These are phyloP conservation scores for Rhodosporidiobolus odoratus DNA, from an alignment of 768 basidiomycete genomes.

Conservation along the genomic window DNA sequence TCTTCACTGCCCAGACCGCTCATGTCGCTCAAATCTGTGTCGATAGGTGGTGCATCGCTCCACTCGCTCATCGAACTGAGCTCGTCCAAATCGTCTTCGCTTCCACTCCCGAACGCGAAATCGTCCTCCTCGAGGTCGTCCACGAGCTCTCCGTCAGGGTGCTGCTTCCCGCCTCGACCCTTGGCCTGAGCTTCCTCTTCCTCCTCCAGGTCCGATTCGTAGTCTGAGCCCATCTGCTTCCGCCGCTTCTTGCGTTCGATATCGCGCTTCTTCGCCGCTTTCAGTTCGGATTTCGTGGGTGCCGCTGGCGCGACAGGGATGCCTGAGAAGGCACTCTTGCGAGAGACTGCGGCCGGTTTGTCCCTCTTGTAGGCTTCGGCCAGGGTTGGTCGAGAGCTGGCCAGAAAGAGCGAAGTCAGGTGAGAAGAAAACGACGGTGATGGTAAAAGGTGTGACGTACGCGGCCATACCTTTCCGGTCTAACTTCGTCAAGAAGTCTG, in stretches of 20 bases:
- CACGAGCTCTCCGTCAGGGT: slow-evolving; percentile 58
- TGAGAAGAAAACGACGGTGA: neutral
- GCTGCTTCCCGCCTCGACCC: slow-evolving; percentile 51
- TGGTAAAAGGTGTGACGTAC: slow-evolving; percentile 50
- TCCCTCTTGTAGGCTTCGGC: slow-evolving; percentile 32
- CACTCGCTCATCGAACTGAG: slow-evolving; percentile 36
- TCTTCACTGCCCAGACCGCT: slow-evolving; percentile 27
- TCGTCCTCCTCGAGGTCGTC: slow-evolving; percentile 63
- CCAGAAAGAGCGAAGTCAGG: neutral
- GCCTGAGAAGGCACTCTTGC: slow-evolving; percentile 10
- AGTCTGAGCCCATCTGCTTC: slow-evolving; percentile 55
- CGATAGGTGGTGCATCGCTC: slow-evolving; percentile 8
- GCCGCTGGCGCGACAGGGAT: slow-evolving; percentile 25
- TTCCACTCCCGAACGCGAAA: slow-evolving; percentile 53
- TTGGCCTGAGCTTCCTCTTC: slow-evolving; percentile 64
- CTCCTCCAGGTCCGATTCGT: slow-evolving; percentile 61
- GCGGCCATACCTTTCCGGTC: slow-evolving; percentile 75
- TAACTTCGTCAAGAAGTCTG: slow-evolving; percentile 60
- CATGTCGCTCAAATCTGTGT: slow-evolving; percentile 29
- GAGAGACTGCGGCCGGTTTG: slow-evolving; percentile 10
- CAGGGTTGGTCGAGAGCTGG: slow-evolving; percentile 30
- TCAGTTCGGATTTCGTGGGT: slow-evolving; percentile 32
- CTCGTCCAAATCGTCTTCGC: slow-evolving; percentile 44
- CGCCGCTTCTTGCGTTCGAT: slow-evolving; percentile 23
- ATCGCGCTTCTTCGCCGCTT: slow-evolving; percentile 32